A percentile compares a stretch with the other conserved stretches of the same genome.
Conservation (phyloP, 345 rosid genomes). For the Noccaea bulbosa region DNA sequence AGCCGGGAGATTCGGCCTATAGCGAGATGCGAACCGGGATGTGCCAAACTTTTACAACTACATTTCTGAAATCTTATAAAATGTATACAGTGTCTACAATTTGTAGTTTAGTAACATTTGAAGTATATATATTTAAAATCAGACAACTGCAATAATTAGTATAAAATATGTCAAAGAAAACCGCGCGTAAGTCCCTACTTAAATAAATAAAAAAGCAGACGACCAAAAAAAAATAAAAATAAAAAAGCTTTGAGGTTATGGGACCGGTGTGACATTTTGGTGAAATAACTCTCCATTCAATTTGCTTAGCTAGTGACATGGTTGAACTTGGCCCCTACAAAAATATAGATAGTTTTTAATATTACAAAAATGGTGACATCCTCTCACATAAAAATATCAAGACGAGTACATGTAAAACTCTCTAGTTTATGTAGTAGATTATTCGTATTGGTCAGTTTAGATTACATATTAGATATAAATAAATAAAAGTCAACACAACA, state of each 20-base stretch:
- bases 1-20: too few relatives aligned
- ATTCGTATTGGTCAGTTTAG: slow-evolving; percentile 8
- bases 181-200: too few relatives aligned
- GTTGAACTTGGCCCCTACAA: neutral
- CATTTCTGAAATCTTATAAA: too few relatives aligned
- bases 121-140: too few relatives aligned
- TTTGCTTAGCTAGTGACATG: neutral
- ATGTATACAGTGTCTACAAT: too few relatives aligned
- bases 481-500: slow-evolving; percentile 15
- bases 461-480: slow-evolving; percentile 2
- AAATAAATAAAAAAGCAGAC: too few relatives aligned
- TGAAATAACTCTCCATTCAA: neutral
- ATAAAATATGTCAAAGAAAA: too few relatives aligned
- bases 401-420: slow-evolving; percentile 19
- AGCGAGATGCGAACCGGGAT: too few relatives aligned
- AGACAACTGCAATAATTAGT: too few relatives aligned
- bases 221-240: too few relatives aligned
- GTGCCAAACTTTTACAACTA: too few relatives aligned
- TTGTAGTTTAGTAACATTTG: too few relatives aligned
- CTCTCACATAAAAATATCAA: slow-evolving; percentile 6
- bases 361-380: slow-evolving; percentile 9
- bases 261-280: neutral
- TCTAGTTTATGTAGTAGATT: neutral
- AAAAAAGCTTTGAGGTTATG: neutral
- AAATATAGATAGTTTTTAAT: neutral